Percentiles rank a stretch among this genome's conserved stretches.
Evolutionary conservation across 2,329 filamentous ascomycete genomes (phyloP).

Genomic region (Zymoseptoria crescenta): DNA sequence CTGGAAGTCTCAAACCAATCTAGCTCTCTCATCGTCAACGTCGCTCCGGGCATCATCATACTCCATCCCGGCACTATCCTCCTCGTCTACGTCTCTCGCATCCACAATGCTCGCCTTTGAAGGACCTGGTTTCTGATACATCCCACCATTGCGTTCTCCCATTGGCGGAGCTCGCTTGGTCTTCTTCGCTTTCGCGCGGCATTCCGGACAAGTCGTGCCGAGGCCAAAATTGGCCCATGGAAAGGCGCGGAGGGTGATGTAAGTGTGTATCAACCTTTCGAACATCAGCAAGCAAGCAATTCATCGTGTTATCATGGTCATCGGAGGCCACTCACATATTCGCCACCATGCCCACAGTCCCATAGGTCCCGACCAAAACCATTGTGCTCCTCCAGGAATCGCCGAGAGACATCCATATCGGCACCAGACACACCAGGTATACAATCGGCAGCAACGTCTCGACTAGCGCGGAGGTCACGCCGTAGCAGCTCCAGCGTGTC

Average conservation of each 20-base stretch:
- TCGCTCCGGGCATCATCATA: slow-evolving; percentile 7
- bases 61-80: background rate
- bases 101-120: background rate
- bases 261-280: slow-evolving; percentile 13
- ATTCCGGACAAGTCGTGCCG: slow-evolving; percentile 13
- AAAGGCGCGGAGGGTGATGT: slow-evolving; percentile 11
- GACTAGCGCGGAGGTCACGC: background rate
- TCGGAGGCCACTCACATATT: slow-evolving; percentile 12
- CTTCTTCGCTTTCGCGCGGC: slow-evolving; percentile 5
- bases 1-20: slow-evolving; percentile 4
- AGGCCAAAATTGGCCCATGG: background rate
- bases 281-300: background rate
- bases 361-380: slow-evolving; percentile 13
- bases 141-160: slow-evolving; percentile 4
- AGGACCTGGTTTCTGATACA: background rate
- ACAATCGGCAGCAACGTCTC: slow-evolving; percentile 10
- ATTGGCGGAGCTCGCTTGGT: background rate
- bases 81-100: background rate
- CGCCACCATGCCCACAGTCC: slow-evolving; percentile 12
- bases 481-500: slow-evolving; percentile 1
- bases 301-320: background rate
- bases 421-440: slow-evolving; percentile 11
- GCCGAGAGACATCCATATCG: slow-evolving; percentile 6
- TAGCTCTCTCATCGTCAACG: slow-evolving; percentile 14
- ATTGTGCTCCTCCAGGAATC: background rate